These are phyloP conservation scores for Podaxis sp. DNA, from an alignment of 768 basidiomycete species.

Conservation along the genomic window DNA sequence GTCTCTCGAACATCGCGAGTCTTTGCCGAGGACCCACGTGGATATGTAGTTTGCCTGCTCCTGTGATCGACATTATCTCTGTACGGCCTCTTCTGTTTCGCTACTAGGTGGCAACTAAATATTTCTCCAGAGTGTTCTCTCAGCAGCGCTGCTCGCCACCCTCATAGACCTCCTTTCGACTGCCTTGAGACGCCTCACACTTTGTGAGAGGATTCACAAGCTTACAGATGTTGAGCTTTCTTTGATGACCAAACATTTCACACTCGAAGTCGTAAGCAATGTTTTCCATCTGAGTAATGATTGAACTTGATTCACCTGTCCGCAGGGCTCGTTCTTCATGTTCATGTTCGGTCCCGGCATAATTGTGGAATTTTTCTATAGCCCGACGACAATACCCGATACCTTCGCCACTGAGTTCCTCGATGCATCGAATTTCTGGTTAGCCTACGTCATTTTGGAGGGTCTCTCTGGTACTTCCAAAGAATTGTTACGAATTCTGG, in stretches of 20 bases:
- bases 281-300: neutral
- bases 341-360: slow-evolving; percentile 86
- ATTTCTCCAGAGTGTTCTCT: slow-evolving; percentile 67
- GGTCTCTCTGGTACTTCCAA: slow-evolving; percentile 78
- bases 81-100: slow-evolving; percentile 21
- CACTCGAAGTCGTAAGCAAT: slow-evolving; percentile 81
- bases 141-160: slow-evolving; percentile 83
- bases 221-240: slow-evolving; percentile 81
- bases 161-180: slow-evolving; percentile 88
- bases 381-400: slow-evolving; percentile 67
- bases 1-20: slow-evolving; percentile 74
- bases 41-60: slow-evolving; percentile 68
- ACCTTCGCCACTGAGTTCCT: slow-evolving; percentile 83
- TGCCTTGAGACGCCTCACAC: slow-evolving; percentile 73
- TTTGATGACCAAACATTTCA: slow-evolving; percentile 88
- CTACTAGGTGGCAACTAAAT: neutral
- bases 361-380: slow-evolving; percentile 57
- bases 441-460: slow-evolving; percentile 81
- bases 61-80: slow-evolving; percentile 75
- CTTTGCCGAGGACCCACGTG: slow-evolving; percentile 82
- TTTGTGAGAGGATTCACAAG: slow-evolving; percentile 92
- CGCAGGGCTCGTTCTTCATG: slow-evolving; percentile 89
- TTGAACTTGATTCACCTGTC: neutral
- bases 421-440: slow-evolving; percentile 83
- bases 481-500: slow-evolving; percentile 76